phyloP scores from a whole-genome alignment of 257 asterid genomes.

The Parsonsia alboflavescens region DNA sequence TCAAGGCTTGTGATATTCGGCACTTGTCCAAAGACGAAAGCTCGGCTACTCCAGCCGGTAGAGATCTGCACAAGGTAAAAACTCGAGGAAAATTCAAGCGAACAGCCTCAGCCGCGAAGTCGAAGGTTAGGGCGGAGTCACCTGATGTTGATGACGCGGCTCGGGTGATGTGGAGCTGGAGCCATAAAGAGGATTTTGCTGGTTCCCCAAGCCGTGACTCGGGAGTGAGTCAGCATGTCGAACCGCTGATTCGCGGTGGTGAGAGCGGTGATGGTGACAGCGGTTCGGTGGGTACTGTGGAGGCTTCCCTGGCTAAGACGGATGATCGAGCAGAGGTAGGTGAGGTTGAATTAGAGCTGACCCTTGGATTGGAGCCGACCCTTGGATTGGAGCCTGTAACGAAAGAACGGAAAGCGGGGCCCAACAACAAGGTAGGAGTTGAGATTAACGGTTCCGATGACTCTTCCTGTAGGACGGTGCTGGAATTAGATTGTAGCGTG shows the following conservation, averaged over 20 bases:
- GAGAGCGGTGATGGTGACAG: conserved; percentile 21
- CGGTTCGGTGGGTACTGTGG: conserved; percentile 26
- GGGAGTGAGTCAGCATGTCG: conserved; percentile 22
- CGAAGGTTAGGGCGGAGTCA: conserved; percentile 21
- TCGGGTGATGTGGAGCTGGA: conserved; percentile 44
- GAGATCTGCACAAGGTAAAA: conserved; percentile 26
- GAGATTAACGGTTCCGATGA: conserved; percentile 3
- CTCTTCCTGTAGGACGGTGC: background rate
- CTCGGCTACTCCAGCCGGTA: background rate
- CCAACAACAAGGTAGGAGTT: background rate
- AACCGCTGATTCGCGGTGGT: conserved; percentile 10
- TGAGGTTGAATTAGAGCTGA: conserved; percentile 31
- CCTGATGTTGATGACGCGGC: conserved; percentile 36
- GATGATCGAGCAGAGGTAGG: conserved; percentile 15
- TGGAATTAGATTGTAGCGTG: background rate
- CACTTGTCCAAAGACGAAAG: conserved; percentile 26
- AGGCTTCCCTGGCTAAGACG: conserved; percentile 7
- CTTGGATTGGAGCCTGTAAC: conserved; percentile 28
- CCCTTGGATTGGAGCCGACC: conserved; percentile 34
- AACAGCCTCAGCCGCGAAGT: conserved; percentile 9
- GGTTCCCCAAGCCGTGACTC: conserved; percentile 28
- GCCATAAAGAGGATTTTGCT: conserved; percentile 13
- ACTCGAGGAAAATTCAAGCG: conserved; percentile 19
- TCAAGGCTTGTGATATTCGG: conserved; percentile 35
- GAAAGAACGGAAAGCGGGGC: conserved; percentile 1